These are phyloP conservation scores for Hypoxylon crocopeplum DNA, from an alignment of 495 filamentous ascomycete genomes.

Conservation along the genomic window DNA sequence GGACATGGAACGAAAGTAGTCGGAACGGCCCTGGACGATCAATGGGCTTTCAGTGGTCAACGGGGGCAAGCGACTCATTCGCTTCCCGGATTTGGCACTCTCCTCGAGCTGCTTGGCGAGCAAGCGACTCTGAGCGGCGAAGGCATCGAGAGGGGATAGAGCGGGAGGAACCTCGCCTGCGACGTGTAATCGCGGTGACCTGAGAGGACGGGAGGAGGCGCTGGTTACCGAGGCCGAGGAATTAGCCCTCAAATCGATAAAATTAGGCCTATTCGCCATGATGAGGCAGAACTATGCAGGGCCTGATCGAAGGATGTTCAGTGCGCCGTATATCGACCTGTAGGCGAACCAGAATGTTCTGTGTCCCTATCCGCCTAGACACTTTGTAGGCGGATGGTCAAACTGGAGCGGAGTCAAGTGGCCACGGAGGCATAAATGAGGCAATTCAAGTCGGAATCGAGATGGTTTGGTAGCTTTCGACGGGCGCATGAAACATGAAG, in stretches of 20 bases:
- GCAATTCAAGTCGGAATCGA: slow-evolving; percentile 1
- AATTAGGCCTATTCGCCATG: slow-evolving; percentile 65
- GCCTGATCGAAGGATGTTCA: not conserved
- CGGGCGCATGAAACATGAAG: slow-evolving; percentile 31
- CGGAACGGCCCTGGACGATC: slow-evolving; percentile 72
- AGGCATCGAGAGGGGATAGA: slow-evolving; percentile 92
- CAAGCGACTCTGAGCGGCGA: slow-evolving; percentile 85
- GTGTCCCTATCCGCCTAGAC: slow-evolving; percentile 4
- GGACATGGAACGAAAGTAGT: slow-evolving; percentile 72
- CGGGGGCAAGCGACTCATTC: slow-evolving; percentile 85
- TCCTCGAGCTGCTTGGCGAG: slow-evolving; percentile 88
- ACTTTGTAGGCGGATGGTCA: not conserved
- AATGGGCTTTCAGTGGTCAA: slow-evolving; percentile 74
- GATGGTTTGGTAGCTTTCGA: not conserved
- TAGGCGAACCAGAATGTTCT: not conserved
- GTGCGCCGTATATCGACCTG: not conserved
- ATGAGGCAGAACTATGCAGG: slow-evolving; percentile 11
- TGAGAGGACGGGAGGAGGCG: slow-evolving; percentile 55
- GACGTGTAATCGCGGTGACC: slow-evolving; percentile 76
- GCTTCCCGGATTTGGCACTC: slow-evolving; percentile 68
- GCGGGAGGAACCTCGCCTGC: slow-evolving; percentile 90
- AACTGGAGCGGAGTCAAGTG: not conserved
- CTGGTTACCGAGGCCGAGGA: slow-evolving; percentile 63
- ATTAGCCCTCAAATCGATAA: slow-evolving; percentile 67
- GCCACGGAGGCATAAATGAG: not conserved